phyloP scores from a whole-genome alignment of 192 early-diverging fungal genomes.

The Haplosporangium gracile region DNA sequence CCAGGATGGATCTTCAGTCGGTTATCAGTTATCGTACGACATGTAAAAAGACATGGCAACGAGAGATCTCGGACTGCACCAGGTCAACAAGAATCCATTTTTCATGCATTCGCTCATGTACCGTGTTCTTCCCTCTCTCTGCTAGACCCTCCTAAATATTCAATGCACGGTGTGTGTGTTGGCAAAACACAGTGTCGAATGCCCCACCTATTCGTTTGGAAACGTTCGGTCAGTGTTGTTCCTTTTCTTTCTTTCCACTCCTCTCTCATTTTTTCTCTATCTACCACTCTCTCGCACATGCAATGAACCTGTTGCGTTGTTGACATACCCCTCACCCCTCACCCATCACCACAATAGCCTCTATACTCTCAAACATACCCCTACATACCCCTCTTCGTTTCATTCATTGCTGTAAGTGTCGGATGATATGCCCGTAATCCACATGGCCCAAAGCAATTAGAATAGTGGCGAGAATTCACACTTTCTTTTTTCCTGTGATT shows the following conservation, averaged over 20 bases:
- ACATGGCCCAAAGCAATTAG: background rate
- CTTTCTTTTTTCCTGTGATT: background rate
- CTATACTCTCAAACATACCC: background rate
- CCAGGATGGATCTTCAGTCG: slow-evolving; percentile 8
- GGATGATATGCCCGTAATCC: background rate
- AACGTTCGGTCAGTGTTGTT: background rate
- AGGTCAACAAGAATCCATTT: no score
- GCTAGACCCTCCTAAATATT: no score
- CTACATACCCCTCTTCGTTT: background rate
- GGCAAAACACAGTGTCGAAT: background rate
- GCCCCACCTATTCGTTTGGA: background rate
- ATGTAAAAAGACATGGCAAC: background rate
- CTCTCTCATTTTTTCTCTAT: background rate
- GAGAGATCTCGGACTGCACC: no score
- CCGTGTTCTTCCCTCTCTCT: no score
- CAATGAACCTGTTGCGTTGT: background rate
- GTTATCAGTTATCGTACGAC: background rate
- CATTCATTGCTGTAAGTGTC: background rate
- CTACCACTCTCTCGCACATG: background rate
- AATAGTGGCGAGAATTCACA: background rate
- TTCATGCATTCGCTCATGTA: no score
- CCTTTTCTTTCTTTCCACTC: background rate
- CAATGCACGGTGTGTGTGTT: background rate
- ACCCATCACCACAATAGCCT: background rate
- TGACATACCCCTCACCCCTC: background rate